These are phyloP conservation scores for Trichodelitschia bisporula DNA, from an alignment of 495 filamentous ascomycete species.

Conservation along the genomic window DNA sequence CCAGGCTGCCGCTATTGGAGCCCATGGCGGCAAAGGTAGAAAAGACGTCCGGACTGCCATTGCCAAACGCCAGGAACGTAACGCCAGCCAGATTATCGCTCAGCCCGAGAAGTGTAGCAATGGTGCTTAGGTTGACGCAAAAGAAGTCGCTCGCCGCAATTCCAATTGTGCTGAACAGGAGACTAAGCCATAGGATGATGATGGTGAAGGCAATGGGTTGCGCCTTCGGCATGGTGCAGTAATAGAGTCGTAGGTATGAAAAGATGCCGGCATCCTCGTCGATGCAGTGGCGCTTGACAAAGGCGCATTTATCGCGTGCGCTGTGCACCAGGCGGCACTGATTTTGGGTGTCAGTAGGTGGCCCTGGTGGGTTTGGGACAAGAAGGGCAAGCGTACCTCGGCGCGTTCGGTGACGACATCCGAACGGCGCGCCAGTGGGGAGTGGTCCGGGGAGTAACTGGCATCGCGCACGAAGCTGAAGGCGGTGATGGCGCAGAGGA, in stretches of 20 bases:
- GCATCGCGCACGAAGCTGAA: too few species aligned
- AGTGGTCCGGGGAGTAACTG: too few species aligned
- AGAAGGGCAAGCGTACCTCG: too few species aligned
- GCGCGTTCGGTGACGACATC: too few species aligned
- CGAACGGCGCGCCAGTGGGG: too few species aligned
- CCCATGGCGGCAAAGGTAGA: conserved; percentile 96
- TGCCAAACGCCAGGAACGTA: conserved; percentile 91
- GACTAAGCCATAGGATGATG: conserved; percentile 58
- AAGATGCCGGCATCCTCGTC: conserved; percentile 80
- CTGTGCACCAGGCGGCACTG: conserved; percentile 65
- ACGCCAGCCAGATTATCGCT: conserved; percentile 93
- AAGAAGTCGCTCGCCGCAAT: conserved; percentile 97
- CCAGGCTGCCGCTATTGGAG: conserved; percentile 84
- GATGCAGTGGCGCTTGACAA: conserved; percentile 53
- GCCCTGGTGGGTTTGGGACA: too few species aligned
- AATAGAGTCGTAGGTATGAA: conserved; percentile 79
- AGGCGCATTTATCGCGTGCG: conserved; percentile 62
- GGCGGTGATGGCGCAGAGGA: too few species aligned
- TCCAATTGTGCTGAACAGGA: conserved; percentile 93
- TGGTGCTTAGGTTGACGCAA: conserved; percentile 85
- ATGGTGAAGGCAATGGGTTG: conserved; percentile 55
- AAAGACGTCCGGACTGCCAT: conserved; percentile 98
- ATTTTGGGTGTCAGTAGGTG: neutral
- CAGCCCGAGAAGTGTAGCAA: conserved; percentile 66
- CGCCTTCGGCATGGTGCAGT: conserved; percentile 48